phyloP scores from a whole-genome alignment of 2,329 filamentous ascomycete species.

The Penicillium corylophilum region DNA sequence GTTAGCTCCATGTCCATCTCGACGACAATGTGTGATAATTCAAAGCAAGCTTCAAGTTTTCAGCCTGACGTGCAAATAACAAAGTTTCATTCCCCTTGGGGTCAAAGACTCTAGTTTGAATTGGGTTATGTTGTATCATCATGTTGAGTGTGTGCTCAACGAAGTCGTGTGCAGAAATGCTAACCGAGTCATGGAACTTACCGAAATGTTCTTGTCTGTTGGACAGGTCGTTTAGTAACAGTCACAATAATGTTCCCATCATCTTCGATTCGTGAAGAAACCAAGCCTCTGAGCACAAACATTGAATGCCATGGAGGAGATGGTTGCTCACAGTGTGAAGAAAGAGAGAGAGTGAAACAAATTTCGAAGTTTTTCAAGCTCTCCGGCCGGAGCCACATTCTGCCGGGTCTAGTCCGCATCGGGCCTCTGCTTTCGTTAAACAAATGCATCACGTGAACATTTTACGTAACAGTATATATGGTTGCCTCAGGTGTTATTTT shows the following conservation, averaged over 20 bases:
- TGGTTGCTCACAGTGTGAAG: slow-evolving; percentile 18
- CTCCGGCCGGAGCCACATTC: slow-evolving; percentile 27
- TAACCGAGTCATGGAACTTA: slow-evolving; percentile 24
- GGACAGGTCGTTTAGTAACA: slow-evolving; percentile 8
- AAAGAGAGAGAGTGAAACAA: slow-evolving; percentile 21
- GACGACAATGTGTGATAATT: slow-evolving; percentile 13
- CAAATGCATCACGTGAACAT: neutral
- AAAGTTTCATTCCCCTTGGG: slow-evolving; percentile 72
- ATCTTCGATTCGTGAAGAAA: neutral
- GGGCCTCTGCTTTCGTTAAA: neutral
- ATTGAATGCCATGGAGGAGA: slow-evolving; percentile 23
- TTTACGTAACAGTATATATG: too few relatives aligned
- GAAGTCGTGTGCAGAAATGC: slow-evolving; percentile 12
- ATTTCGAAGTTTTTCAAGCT: slow-evolving; percentile 37
- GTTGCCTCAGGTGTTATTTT: neutral
- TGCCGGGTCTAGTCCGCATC: slow-evolving; percentile 24
- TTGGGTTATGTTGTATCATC: slow-evolving; percentile 77
- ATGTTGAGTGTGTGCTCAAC: slow-evolving; percentile 46
- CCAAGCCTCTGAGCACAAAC: slow-evolving; percentile 14
- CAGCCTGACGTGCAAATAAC: slow-evolving; percentile 89
- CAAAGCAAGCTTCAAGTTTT: slow-evolving; percentile 43
- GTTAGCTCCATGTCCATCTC: slow-evolving; percentile 22
- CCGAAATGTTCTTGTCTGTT: slow-evolving; percentile 21
- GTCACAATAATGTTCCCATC: neutral
- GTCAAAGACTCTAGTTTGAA: slow-evolving; percentile 98